Base-by-base conservation (phyloP, 164 flowering plant species). In the Vitis amurensis region DNA sequence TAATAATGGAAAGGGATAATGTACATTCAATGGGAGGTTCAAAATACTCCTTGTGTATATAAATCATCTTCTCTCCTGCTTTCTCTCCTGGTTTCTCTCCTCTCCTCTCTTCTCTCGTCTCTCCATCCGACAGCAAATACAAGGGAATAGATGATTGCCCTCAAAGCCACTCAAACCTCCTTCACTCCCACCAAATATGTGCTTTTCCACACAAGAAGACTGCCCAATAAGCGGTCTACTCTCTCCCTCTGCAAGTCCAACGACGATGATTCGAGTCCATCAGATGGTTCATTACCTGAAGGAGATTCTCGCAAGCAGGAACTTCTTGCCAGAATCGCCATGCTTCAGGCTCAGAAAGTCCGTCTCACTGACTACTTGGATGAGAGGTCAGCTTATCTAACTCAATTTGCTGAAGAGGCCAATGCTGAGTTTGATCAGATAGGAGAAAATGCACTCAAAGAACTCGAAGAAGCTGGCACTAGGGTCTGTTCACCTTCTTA, bases 371-470 rank as follows among this genome's bases (percentile, higher is more conserved):
- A 85, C 59, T 92, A 77, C 73, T 77, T 95, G 56, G 98, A 92
- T 50, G 98, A 95, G 67, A 73, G 86, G 9, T 85, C 96, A 2
- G 88, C 76, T 55, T 88, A 89, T 67, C 79, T 91, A 13, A 86
- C 93, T 37, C 78, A 91, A 75, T 91, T 90, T 58, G 93, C 88
- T 1, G 96, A 95, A 74, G 93, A 91, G 23, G 97, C 97, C 77
- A 87, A 80, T 64, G 81, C 87, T 15, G 97, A 91, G 79, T 83
- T 95, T 23, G 92, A 92, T 68, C 84, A 80, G 61, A 81, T 91
- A 16, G 96, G 92, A 17, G 96, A 92, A 73, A 80, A 84, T 56
- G 94, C 96, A 1, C 84, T 89, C 74, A 84, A 76, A 68, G 97
- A 73, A 62, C 89, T 94, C 6, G 90, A 94, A 31, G 93, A 91